These are phyloP conservation scores for Asterophora lycoperdoides DNA, from an alignment of 768 basidiomycete species.

Conservation along the genomic window DNA sequence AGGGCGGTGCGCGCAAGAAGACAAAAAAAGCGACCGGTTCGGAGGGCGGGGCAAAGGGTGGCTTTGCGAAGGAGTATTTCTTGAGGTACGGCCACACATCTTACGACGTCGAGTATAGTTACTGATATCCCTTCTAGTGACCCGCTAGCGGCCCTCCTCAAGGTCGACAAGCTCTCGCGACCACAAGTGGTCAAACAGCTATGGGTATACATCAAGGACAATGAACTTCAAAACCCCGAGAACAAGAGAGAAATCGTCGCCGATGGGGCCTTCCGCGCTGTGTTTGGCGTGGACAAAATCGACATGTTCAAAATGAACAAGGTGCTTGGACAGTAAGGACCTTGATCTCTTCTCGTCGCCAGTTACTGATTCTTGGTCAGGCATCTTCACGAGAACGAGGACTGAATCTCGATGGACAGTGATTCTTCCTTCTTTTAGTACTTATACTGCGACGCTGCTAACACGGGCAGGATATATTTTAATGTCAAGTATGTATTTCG, in stretches of 20 bases:
- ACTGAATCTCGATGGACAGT: conserved; percentile 2
- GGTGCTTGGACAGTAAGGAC: conserved; percentile 68
- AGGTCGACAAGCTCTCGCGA: conserved; percentile 66
- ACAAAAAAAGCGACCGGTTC: conserved; percentile 31
- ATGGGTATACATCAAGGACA: conserved; percentile 84
- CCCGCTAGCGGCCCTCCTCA: conserved; percentile 68
- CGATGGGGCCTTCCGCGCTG: conserved; percentile 63
- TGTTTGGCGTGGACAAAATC: conserved; percentile 79
- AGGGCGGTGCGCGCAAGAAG: conserved; percentile 35
- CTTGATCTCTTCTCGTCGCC: background rate
- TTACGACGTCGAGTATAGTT: conserved; percentile 3
- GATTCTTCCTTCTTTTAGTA: background rate
- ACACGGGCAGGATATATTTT: background rate
- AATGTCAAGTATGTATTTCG: conserved; percentile 6
- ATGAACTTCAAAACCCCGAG: conserved; percentile 78
- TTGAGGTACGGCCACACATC: conserved; percentile 48
- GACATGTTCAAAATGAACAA: conserved; percentile 98
- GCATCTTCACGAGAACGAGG: conserved; percentile 34
- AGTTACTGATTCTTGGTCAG: conserved; percentile 16
- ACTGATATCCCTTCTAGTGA: conserved; percentile 40
- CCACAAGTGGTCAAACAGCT: conserved; percentile 89
- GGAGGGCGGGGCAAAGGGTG: conserved; percentile 57
- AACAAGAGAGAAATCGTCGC: conserved; percentile 86
- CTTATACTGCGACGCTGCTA: too few relatives aligned
- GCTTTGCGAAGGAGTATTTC: conserved; percentile 73